Conservation (phyloP, 1,284 basidiomycete species). For the Malassezia obtusa region DNA sequence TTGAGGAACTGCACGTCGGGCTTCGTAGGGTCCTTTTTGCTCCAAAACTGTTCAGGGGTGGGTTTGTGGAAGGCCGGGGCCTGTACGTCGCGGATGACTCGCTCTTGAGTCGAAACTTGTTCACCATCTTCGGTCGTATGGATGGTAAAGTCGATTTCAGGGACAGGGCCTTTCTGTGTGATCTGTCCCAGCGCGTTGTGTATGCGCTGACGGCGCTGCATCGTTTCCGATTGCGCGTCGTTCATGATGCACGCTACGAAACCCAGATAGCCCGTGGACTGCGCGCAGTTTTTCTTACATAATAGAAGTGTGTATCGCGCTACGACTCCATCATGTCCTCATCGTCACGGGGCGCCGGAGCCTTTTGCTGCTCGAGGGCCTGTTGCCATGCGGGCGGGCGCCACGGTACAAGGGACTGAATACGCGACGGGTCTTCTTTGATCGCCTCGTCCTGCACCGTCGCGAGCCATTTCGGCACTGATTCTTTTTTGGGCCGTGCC, state of each 20-base stretch:
- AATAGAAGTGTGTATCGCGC: conserved; percentile 6
- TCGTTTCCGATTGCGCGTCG: not conserved
- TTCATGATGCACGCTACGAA: not conserved
- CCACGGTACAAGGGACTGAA: conserved; percentile 5
- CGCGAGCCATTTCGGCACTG: conserved; percentile 6
- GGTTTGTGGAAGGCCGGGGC: conserved; percentile 73
- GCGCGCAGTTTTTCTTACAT: not conserved
- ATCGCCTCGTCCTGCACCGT: not conserved
- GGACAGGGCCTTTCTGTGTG: conserved; percentile 31
- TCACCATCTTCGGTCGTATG: conserved; percentile 50
- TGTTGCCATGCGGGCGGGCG: conserved; percentile 6
- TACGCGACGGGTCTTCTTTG: not conserved
- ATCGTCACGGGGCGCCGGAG: not conserved
- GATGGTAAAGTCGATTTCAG: conserved; percentile 50
- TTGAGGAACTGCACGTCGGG: conserved; percentile 82
- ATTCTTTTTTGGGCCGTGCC: not conserved
- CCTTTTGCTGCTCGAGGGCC: too few species aligned
- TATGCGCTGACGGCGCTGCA: conserved; percentile 26
- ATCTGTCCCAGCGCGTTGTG: conserved; percentile 40
- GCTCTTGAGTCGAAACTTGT: conserved; percentile 49
- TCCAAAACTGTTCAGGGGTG: conserved; percentile 75
- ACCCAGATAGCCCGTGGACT: not conserved
- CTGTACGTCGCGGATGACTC: conserved; percentile 50
- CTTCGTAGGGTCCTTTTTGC: conserved; percentile 39
- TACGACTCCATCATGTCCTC: not conserved